Conservation (phyloP, 148 eudicot species). For the Rhododendron williamsianum region DNA sequence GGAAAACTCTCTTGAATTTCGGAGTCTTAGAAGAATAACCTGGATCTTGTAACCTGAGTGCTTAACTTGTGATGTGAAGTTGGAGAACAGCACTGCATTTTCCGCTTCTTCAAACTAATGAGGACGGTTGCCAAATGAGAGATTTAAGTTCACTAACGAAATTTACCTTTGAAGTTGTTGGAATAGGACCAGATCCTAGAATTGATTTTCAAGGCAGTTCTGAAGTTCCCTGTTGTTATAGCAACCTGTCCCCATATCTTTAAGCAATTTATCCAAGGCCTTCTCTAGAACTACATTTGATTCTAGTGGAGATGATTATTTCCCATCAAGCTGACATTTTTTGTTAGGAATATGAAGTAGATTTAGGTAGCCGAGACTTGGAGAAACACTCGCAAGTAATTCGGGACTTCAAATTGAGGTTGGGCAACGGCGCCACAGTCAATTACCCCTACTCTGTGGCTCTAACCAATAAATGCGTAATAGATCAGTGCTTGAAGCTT, state of each 20-base stretch:
- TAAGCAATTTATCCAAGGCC: neutral
- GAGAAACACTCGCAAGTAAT: neutral
- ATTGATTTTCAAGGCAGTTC: neutral
- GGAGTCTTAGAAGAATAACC: neutral
- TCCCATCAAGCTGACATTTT: neutral
- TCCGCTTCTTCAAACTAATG: neutral
- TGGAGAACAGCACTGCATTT: neutral
- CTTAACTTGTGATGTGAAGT: slow-evolving; percentile 1
- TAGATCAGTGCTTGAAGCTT: neutral
- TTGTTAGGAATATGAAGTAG: neutral
- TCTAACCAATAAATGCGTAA: neutral
- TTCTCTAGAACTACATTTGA: neutral
- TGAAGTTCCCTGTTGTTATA: neutral
- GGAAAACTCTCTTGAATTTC: neutral
- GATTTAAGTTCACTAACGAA: neutral
- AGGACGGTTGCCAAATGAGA: neutral
- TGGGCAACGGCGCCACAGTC: neutral
- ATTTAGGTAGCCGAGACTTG: neutral
- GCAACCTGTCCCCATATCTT: neutral
- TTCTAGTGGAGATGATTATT: neutral
- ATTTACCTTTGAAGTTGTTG: neutral
- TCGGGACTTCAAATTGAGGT: neutral
- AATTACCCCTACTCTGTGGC: neutral
- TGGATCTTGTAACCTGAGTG: neutral
- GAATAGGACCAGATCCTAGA: neutral